These are phyloP conservation scores for Incumbomyces lentus DNA, from an alignment of 2,329 filamentous ascomycete species.

Conservation along the genomic window DNA sequence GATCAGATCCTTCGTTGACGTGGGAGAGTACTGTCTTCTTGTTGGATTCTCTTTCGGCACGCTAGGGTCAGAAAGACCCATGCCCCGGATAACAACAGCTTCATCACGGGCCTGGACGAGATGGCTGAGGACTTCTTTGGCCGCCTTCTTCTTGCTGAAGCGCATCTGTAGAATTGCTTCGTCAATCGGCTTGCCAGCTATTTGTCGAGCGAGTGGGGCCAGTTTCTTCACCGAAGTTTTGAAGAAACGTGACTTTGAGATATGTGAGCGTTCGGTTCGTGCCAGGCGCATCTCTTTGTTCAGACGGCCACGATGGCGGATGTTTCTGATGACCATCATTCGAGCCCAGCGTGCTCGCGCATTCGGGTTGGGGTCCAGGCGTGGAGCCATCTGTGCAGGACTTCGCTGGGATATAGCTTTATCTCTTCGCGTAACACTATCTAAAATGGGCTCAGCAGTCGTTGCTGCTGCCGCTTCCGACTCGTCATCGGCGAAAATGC, in stretches of 20 bases:
- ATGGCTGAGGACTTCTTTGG: conserved; percentile 66
- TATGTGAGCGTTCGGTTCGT: conserved; percentile 50
- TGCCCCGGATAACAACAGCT: conserved; percentile 69
- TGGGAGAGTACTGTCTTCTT: background rate
- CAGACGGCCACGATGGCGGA: conserved; percentile 58
- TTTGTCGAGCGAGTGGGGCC: conserved; percentile 72
- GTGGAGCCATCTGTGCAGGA: conserved; percentile 47
- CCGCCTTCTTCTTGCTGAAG: conserved; percentile 88
- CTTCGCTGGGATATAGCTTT: conserved; percentile 31
- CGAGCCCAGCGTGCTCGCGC: conserved; percentile 66
- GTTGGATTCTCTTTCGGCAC: conserved; percentile 1
- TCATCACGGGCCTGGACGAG: conserved; percentile 71
- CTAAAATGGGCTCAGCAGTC: background rate
- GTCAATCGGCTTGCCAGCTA: conserved; percentile 84
- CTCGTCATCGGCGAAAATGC: conserved; percentile 9
- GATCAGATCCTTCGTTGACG: background rate
- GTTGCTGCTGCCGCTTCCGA: background rate
- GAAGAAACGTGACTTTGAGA: conserved; percentile 58
- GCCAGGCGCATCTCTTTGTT: conserved; percentile 57
- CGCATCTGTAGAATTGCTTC: conserved; percentile 92
- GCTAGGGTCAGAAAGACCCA: conserved; percentile 52
- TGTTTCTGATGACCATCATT: conserved; percentile 69
- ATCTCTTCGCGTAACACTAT: background rate
- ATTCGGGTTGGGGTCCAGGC: conserved; percentile 65
- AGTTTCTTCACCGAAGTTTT: conserved; percentile 90